These are phyloP conservation scores for Alternaria solani DNA, from an alignment of 2,329 filamentous ascomycete species.

Conservation along the genomic window DNA sequence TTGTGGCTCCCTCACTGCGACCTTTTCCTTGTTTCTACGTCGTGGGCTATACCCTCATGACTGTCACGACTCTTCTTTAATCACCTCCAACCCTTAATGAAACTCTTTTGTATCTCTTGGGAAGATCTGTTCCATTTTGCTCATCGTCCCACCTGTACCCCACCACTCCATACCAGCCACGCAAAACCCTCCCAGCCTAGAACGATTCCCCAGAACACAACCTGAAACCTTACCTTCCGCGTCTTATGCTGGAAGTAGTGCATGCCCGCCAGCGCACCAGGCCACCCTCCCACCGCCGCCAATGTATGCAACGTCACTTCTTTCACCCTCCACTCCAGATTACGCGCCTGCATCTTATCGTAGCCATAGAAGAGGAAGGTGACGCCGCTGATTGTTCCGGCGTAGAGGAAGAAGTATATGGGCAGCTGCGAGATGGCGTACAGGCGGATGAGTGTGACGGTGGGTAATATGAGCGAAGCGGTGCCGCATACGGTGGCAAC, in stretches of 20 bases:
- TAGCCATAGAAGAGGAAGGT: conserved; percentile 47
- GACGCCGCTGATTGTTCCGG: conserved; percentile 25
- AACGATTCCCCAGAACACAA: conserved; percentile 44
- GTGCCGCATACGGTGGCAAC: conserved; percentile 34
- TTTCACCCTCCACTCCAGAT: conserved; percentile 43
- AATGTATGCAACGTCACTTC: conserved; percentile 42
- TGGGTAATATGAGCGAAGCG: conserved; percentile 60
- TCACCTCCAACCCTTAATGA: conserved; percentile 1
- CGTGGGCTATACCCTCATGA: background rate
- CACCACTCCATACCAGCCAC: conserved; percentile 33
- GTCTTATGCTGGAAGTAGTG: conserved; percentile 51
- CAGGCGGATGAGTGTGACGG: conserved; percentile 59
- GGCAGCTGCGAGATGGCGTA: conserved; percentile 25
- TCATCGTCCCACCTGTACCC: conserved; percentile 8
- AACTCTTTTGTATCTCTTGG: background rate
- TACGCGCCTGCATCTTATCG: conserved; percentile 47
- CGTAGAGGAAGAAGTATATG: conserved; percentile 27
- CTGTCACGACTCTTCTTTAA: conserved; percentile 2
- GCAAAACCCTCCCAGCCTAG: conserved; percentile 38
- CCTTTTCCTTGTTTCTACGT: conserved; percentile 9
- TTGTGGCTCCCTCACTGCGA: background rate
- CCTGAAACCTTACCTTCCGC: conserved; percentile 38
- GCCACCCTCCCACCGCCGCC: conserved; percentile 45
- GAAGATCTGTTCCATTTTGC: background rate
- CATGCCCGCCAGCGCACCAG: conserved; percentile 43